phyloP scores from a whole-genome alignment of 2,329 filamentous ascomycete genomes.

The Setomelanomma holmii region DNA sequence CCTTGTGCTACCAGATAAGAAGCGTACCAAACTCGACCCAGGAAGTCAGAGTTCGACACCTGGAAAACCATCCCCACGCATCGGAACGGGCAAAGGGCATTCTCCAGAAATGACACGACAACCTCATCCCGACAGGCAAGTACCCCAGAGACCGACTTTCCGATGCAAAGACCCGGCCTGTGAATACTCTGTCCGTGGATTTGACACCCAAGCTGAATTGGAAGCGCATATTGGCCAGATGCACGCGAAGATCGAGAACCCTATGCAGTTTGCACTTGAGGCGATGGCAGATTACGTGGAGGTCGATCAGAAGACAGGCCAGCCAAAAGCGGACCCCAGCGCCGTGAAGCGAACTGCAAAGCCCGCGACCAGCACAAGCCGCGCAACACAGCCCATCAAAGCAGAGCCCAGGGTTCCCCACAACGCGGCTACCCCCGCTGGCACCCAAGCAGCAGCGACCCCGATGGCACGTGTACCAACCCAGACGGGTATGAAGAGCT shows the following conservation, averaged over 20 bases:
- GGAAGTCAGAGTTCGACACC: constrained; percentile 53
- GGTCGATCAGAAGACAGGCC: constrained; percentile 54
- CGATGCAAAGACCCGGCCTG: constrained; percentile 62
- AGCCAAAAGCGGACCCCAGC: constrained; percentile 34
- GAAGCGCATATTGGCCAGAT: constrained; percentile 61
- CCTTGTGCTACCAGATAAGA: constrained; percentile 64
- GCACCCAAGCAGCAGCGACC: constrained; percentile 38
- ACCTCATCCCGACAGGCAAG: constrained; percentile 51
- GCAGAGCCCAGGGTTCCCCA: constrained; percentile 44
- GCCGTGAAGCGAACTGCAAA: constrained; percentile 31
- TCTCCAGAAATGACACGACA: constrained; percentile 58
- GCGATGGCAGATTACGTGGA: constrained; percentile 61
- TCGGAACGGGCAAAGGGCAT: constrained; percentile 43
- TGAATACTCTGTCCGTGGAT: constrained; percentile 61
- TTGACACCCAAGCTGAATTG: constrained; percentile 61
- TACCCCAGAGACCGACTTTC: constrained; percentile 56
- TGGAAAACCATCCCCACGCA: constrained; percentile 49
- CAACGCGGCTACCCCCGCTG: constrained; percentile 46
- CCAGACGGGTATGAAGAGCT: constrained; percentile 47
- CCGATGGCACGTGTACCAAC: constrained; percentile 49
- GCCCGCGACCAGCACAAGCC: constrained; percentile 26
- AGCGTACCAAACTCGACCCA: constrained; percentile 60
- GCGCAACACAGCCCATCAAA: constrained; percentile 35
- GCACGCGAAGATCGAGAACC: constrained; percentile 63
- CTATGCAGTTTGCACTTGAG: constrained; percentile 63